Conservation (phyloP, 768 basidiomycete species). For the Leccinellum rugosiceps region DNA sequence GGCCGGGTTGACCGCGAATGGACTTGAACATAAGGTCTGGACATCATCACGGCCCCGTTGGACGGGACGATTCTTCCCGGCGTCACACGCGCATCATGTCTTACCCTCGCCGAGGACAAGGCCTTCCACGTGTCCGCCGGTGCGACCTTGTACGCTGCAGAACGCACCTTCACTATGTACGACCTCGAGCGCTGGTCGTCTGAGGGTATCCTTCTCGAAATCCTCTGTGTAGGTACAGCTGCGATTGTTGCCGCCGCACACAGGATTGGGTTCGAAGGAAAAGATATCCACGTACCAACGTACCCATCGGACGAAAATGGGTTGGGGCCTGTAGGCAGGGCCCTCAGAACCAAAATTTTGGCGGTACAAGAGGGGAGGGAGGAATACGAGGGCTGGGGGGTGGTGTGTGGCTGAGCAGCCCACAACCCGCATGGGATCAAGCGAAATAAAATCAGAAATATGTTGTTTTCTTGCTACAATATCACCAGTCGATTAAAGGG, state of each 20-base stretch:
- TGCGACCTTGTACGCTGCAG: constrained; percentile 44
- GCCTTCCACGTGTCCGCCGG: constrained; percentile 30
- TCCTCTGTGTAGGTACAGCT: constrained; percentile 84
- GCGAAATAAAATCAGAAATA: too few species aligned
- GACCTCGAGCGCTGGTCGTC: constrained; percentile 55
- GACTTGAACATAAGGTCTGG: constrained; percentile 35
- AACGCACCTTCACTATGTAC: constrained; percentile 56
- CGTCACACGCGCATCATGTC: constrained; percentile 83
- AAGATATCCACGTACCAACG: constrained; percentile 61
- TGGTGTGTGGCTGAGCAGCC: constrained; percentile 26
- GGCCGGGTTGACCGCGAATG: neutral
- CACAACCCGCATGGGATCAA: too few species aligned
- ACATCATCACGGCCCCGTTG: constrained; percentile 85
- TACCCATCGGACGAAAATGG: constrained; percentile 37
- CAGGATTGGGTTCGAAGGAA: constrained; percentile 68
- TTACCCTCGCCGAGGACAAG: constrained; percentile 67
- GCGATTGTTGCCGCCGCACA: constrained; percentile 72
- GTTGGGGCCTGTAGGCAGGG: constrained; percentile 57
- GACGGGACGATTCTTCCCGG: constrained; percentile 93
- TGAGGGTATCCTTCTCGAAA: constrained; percentile 70
- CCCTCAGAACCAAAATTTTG: constrained; percentile 68
- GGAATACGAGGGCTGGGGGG: constrained; percentile 65
- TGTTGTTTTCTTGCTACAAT: too few species aligned
- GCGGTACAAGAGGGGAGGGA: constrained; percentile 71
- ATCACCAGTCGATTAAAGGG: too few species aligned